phyloP scores from a whole-genome alignment of 805 yeast genomes.

The Limtongozyma cylindracea region DNA sequence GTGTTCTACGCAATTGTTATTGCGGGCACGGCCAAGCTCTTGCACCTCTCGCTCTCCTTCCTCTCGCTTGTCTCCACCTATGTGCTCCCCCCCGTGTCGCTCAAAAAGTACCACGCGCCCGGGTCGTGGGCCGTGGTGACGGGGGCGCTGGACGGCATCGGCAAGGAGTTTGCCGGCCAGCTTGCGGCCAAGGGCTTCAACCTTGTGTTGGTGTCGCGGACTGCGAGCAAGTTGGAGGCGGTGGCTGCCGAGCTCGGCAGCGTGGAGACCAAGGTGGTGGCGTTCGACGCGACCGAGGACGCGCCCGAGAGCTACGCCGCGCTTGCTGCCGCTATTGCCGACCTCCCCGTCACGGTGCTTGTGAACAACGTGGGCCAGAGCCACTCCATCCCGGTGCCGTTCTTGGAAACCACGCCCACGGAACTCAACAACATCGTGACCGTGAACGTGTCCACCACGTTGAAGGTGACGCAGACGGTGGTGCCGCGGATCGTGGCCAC shows the following conservation, averaged over 20 bases:
- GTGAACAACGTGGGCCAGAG: slow-evolving; percentile 89
- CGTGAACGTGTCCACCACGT: slow-evolving; percentile 65
- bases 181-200: slow-evolving; percentile 73
- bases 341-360: slow-evolving; percentile 43
- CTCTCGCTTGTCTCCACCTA: no score
- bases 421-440: slow-evolving; percentile 68
- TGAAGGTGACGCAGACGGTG: slow-evolving; percentile 60
- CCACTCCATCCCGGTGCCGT: slow-evolving; percentile 88
- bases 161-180: slow-evolving; percentile 74
- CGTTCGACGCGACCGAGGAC: slow-evolving; percentile 60
- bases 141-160: slow-evolving; percentile 95
- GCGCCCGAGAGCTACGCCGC: slow-evolving; percentile 24
- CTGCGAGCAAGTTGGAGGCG: slow-evolving; percentile 45
- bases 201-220: slow-evolving; percentile 64
- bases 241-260: slow-evolving; percentile 36
- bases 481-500: slow-evolving; percentile 43
- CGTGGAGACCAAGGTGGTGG: slow-evolving; percentile 39
- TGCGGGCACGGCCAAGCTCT: no score
- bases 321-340: slow-evolving; percentile 19
- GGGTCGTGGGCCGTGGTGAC: slow-evolving; percentile 96
- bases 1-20: no score
- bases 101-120: no score
- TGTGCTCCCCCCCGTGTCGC: no score
- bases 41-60: no score
- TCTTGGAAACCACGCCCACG: slow-evolving; percentile 45